phyloP scores from a whole-genome alignment of 352 stramenopile species.

The Phytophthora litchii region DNA sequence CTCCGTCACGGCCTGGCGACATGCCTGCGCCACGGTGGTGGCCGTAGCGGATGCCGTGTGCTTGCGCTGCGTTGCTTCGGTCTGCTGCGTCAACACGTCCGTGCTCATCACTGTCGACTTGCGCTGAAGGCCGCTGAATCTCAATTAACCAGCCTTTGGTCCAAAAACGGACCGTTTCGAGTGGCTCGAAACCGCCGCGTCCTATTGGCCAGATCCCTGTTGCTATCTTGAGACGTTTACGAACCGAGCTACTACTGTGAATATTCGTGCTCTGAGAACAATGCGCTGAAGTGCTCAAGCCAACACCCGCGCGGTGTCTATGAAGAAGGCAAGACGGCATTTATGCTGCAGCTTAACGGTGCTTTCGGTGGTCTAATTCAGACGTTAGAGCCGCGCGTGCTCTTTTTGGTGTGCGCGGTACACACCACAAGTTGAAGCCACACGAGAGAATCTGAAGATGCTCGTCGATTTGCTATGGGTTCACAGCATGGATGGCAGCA shows the following conservation, averaged over 20 bases:
- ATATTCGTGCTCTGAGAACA: too few species aligned
- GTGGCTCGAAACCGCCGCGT: background rate
- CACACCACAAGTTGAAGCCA: constrained; percentile 10
- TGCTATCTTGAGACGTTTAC: background rate
- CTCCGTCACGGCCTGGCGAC: constrained; percentile 67
- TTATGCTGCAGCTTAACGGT: constrained; percentile 2
- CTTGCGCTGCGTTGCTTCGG: constrained; percentile 20
- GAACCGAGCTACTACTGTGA: background rate
- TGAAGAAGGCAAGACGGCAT: constrained; percentile 3
- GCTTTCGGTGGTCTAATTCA: constrained; percentile 5
- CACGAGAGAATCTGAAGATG: constrained; percentile 10
- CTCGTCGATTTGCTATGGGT: constrained; percentile 2
- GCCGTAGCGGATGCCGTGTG: constrained; percentile 28
- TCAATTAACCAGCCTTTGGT: background rate
- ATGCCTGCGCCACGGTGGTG: constrained; percentile 58
- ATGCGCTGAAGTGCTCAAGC: background rate
- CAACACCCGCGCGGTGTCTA: background rate
- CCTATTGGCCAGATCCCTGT: background rate
- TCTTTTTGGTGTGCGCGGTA: constrained; percentile 1
- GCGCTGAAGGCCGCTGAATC: background rate
- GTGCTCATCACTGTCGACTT: constrained; percentile 8
- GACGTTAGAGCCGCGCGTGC: too few species aligned
- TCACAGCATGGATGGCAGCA: background rate
- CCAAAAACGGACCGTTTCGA: constrained; percentile 6
- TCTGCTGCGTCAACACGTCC: constrained; percentile 19